Conservation (phyloP, 1,139 yeast species). For the Zygosaccharomyces sapae region DNA sequence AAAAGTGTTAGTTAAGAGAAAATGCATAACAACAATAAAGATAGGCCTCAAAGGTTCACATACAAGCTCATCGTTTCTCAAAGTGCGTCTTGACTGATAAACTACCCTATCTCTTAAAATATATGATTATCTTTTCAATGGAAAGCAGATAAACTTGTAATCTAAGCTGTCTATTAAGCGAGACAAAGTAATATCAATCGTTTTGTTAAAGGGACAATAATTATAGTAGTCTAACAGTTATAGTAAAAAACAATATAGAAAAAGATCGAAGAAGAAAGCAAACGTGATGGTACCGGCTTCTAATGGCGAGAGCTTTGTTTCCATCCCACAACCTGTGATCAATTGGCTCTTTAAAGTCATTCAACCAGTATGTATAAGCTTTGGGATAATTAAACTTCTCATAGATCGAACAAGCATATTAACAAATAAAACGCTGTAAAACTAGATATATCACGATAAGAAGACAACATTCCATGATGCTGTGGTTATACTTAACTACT, state of each 20-base stretch:
- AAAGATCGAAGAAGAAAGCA: not conserved
- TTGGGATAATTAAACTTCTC: not conserved
- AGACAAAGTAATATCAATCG: not conserved
- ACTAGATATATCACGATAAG: constrained; percentile 50
- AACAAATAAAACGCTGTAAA: constrained; percentile 2
- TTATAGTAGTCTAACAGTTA: too few relatives aligned
- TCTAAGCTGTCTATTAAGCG: constrained; percentile 1
- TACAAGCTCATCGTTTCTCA: constrained; percentile 26
- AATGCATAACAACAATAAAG: not conserved
- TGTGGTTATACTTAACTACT: constrained; percentile 48
- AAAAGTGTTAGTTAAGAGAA: constrained; percentile 8
- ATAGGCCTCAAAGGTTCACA: constrained; percentile 10
- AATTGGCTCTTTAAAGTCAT: constrained; percentile 57
- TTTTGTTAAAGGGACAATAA: not conserved
- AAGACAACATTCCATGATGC: constrained; percentile 57
- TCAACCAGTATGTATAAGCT: constrained; percentile 41
- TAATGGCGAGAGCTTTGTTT: constrained; percentile 4
- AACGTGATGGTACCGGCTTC: not conserved
- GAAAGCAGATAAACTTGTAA: not conserved
- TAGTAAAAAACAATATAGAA: not conserved
- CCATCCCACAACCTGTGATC: constrained; percentile 36
- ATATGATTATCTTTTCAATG: not conserved
- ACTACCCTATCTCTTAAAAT: not conserved
- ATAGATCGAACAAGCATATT: not conserved
- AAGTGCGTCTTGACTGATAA: not conserved